Conservation (phyloP, 2,329 filamentous ascomycete genomes). For the Cytospora mali region DNA sequence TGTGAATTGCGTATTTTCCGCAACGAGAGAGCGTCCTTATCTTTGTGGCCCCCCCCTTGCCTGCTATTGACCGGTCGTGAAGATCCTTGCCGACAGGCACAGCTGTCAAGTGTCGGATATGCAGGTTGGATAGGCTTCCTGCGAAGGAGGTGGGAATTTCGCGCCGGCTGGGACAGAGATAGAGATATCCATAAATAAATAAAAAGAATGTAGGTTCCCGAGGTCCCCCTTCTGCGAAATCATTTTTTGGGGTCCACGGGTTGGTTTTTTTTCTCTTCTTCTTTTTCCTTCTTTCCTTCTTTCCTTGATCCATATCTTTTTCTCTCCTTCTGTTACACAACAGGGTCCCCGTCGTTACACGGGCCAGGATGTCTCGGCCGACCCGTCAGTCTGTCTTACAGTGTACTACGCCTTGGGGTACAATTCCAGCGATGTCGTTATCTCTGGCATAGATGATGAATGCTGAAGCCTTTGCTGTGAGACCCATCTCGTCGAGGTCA, state of each 20-base stretch:
- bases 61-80: conserved; percentile 15
- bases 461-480: neutral
- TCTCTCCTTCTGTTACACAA: neutral
- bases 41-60: neutral
- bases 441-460: conserved; percentile 24
- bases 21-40: conserved; percentile 1
- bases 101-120: conserved; percentile 7
- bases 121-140: conserved; percentile 1
- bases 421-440: conserved; percentile 24
- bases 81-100: conserved; percentile 14
- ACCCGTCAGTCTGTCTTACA: neutral
- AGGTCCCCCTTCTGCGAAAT: too few species aligned
- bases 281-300: neutral
- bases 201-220: neutral
- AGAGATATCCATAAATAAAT: too few species aligned
- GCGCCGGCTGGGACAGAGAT: neutral
- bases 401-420: too few species aligned
- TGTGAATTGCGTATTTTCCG: neutral
- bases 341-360: neutral
- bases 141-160: neutral
- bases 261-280: neutral
- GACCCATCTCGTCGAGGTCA: neutral
- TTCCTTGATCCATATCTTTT: too few species aligned
- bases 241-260: neutral
- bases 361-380: neutral